phyloP scores from a whole-genome alignment of 441 rosid genomes.

The Adansonia madagascariensis region DNA sequence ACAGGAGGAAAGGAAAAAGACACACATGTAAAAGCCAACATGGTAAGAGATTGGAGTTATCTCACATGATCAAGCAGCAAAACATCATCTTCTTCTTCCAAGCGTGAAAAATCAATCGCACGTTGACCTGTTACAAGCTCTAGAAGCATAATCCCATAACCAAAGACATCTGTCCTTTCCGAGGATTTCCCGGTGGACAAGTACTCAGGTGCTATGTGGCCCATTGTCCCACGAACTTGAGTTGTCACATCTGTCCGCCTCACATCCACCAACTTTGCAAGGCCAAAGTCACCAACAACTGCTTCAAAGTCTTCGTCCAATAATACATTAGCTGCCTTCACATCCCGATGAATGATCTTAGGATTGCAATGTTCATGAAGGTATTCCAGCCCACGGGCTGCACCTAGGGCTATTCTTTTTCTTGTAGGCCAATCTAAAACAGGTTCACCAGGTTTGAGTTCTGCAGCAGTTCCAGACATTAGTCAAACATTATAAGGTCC shows the following conservation, averaged over 20 bases:
- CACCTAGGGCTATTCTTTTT: conserved; percentile 79
- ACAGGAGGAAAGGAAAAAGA: not conserved
- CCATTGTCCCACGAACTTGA: conserved; percentile 97
- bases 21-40: conserved; percentile 20
- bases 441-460: conserved; percentile 70
- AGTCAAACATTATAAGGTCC: conserved; percentile 14
- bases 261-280: conserved; percentile 89
- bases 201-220: conserved; percentile 97
- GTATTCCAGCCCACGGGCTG: conserved; percentile 91
- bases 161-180: conserved; percentile 90
- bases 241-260: conserved; percentile 83
- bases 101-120: conserved; percentile 91
- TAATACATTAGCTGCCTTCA: conserved; percentile 90
- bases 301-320: conserved; percentile 95
- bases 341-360: conserved; percentile 92
- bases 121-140: conserved; percentile 98
- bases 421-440: conserved; percentile 78
- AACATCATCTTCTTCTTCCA: conserved; percentile 94
- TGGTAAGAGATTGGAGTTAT: not conserved
- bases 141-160: conserved; percentile 89
- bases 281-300: conserved; percentile 94
- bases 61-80: conserved; percentile 91
- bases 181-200: conserved; percentile 95
- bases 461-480: conserved; percentile 44
- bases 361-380: conserved; percentile 97